Evolutionary conservation across 2,329 filamentous ascomycete species (phyloP), one percentile per base, ranked within the genome.

Genomic region (Penicillium sp.): DNA sequence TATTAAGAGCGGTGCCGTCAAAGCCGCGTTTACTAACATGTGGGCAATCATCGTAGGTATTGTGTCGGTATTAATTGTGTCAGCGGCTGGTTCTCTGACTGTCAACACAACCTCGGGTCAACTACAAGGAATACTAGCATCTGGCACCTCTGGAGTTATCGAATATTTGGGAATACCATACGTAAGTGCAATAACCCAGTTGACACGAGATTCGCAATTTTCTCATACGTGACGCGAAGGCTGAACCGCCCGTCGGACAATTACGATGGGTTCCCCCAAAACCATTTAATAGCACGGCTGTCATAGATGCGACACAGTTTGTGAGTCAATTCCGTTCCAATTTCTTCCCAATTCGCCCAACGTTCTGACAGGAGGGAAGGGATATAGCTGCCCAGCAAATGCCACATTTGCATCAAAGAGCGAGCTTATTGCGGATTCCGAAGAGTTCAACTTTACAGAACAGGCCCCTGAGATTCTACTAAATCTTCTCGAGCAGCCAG

Each of bases 81-180:
- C 20, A 4, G 38, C 7, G 7, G 12, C 26, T 14, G 21, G 26
- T 2, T 35, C 42, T 12, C 38, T 26, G 11, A 33, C 16, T 16
- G 23, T 47, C n/a, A 40, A 46, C 7, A 56, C 54, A 42, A 45
- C 40, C 5, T 56, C 54, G 5, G 47, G 54, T 1, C 54, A 11
- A 7, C 24, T 51, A 1, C 38, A 14, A 11, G 54, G 47, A 1
- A 51, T 6, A 56, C 2, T 30, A 5, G 54, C 54, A 12, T 20
- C 47, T 2, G 47, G 47, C 9, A 47, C 47, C 8, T 45, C 40
- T 1, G 23, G 12, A 3, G 47, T 56, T 24, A 21, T 33, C 12
- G 47, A 56, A 21, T 56, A 56, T 26, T 26, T 51, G 42, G 47
- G 54, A 6, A 52, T 51, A 33, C 54, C 47, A 6, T 56, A 56